Percentiles rank a stretch among this genome's conserved stretches.
Conservation (phyloP, 1,139 yeast species). For the Taphrina confusa region DNA sequence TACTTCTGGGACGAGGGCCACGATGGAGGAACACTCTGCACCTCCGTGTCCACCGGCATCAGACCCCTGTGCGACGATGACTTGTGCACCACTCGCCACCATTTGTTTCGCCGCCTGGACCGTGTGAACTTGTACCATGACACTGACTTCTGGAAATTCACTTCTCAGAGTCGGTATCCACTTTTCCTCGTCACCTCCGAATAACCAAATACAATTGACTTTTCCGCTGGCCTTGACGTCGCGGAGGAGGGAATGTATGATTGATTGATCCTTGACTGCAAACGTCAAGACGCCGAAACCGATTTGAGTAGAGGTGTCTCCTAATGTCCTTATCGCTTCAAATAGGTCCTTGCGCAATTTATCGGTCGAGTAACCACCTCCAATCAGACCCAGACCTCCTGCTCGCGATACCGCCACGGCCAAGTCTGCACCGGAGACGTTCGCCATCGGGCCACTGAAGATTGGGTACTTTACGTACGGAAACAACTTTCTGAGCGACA, state of each 20-base stretch:
- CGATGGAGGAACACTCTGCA: slow-evolving; percentile 47
- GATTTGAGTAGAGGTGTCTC: slow-evolving; percentile 16
- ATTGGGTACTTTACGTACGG: slow-evolving; percentile 35
- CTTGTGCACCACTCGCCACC: slow-evolving; percentile 49
- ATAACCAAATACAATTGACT: slow-evolving; percentile 36
- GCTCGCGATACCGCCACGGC: slow-evolving; percentile 49
- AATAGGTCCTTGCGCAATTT: slow-evolving; percentile 41
- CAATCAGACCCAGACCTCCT: slow-evolving; percentile 56
- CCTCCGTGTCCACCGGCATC: slow-evolving; percentile 59
- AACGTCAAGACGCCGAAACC: slow-evolving; percentile 35
- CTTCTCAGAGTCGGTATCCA: slow-evolving; percentile 46
- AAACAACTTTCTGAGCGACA: slow-evolving; percentile 15
- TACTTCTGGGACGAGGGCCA: slow-evolving; percentile 46
- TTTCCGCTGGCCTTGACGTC: slow-evolving; percentile 39
- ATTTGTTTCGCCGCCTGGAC: slow-evolving; percentile 49
- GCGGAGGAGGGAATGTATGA: slow-evolving; percentile 7
- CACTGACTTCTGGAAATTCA: slow-evolving; percentile 44
- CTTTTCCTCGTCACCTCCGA: slow-evolving; percentile 46
- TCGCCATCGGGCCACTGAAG: slow-evolving; percentile 39
- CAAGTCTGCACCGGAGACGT: slow-evolving; percentile 43
- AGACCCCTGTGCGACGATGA: slow-evolving; percentile 53
- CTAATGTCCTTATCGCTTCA: slow-evolving; percentile 40
- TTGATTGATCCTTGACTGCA: slow-evolving; percentile 23
- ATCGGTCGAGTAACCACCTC: slow-evolving; percentile 49
- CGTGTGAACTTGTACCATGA: slow-evolving; percentile 53